These are phyloP conservation scores for Tetrapisispora iriomotensis DNA, from an alignment of 805 yeast genomes.

Conservation along the genomic window DNA sequence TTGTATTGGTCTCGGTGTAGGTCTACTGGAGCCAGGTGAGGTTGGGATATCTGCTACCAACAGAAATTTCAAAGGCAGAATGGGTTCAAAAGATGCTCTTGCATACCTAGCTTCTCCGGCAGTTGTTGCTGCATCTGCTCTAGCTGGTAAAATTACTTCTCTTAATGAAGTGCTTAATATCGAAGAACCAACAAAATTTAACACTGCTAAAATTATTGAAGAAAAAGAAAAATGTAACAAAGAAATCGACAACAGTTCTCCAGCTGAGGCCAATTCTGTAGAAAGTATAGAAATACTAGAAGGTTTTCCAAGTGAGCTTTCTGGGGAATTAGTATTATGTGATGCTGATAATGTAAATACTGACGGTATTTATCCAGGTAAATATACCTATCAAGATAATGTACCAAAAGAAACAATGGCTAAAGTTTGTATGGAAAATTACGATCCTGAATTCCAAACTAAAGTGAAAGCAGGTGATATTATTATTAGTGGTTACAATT, in stretches of 20 bases:
- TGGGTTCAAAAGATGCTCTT: slow-evolving; percentile 95
- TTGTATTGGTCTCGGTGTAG: slow-evolving; percentile 95
- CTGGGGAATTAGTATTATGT: slow-evolving; percentile 88
- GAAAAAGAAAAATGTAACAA: slow-evolving; percentile 7
- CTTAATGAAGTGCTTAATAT: slow-evolving; percentile 77
- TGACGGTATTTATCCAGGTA: slow-evolving; percentile 98
- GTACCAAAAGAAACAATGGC: slow-evolving; percentile 95
- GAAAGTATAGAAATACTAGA: slow-evolving; percentile 54
- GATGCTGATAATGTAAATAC: slow-evolving; percentile 96
- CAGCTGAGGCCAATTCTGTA: slow-evolving; percentile 33
- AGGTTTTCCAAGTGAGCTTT: slow-evolving; percentile 84
- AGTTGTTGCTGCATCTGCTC: slow-evolving; percentile 96
- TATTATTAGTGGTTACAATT: slow-evolving; percentile 84
- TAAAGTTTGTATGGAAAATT: slow-evolving; percentile 98
- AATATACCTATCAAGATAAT: slow-evolving; percentile 97
- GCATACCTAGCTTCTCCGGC: slow-evolving; percentile 97
- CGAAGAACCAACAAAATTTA: slow-evolving; percentile 38
- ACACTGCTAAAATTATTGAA: slow-evolving; percentile 37
- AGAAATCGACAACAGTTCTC: slow-evolving; percentile 15
- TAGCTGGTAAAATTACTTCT: slow-evolving; percentile 86
- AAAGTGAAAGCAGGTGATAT: slow-evolving; percentile 86
- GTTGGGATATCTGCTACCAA: slow-evolving; percentile 98
- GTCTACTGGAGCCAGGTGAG: slow-evolving; percentile 88
- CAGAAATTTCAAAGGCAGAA: slow-evolving; percentile 97
- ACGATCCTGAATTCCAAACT: slow-evolving; percentile 76